Base-by-base conservation (phyloP, 495 filamentous ascomycete species). In the Astrocystis sublimbata region DNA sequence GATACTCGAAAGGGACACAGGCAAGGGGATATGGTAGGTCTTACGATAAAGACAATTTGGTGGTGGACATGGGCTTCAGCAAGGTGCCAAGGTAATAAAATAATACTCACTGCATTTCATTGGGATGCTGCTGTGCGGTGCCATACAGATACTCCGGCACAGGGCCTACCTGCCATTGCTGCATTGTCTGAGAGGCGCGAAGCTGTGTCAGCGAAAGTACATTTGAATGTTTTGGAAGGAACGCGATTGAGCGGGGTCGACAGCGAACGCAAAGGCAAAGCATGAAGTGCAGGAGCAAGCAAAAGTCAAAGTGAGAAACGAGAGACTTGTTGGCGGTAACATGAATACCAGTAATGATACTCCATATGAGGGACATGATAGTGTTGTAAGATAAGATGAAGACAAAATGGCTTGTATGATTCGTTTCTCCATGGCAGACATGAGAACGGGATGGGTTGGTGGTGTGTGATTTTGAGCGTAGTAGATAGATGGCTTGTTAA, bases 71-170 rank as follows among this genome's bases (percentile, higher is more conserved):
- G 52, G 26, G 47, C 40, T 62, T 31, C 50, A 47, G 51, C 51
- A 10, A 49, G 13, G 43, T 49, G 28, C 28, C 10, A 71, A 51
- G 65, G 64, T 43, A 31, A 26, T 49, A 43, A 52, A 62, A 55
- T 43, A 73, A 77, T 81, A 82, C 79, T 80, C 68, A 82, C 79
- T 82, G 79, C 65, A 81, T 71, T 61, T 80, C 78, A 67, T 75
- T 78, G 52, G 77, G 65, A 66, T 79, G 76, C 72, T 79, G 76
- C 72, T 71, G 75, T 66, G 75, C 77, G 78, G 77, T 76, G 72
- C 76, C 62, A 68, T 67, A 74, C 49, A 81, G 58, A 74, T 80
- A 79, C 70, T 77, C 79, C 67, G 75, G 69, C 71, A 76, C 68
- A 61, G 79, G 75, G 62, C 76, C 61, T 68, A 81, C 77, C 70